phyloP scores from a whole-genome alignment of 129 eudicot species.

The Logfia minima region DNA sequence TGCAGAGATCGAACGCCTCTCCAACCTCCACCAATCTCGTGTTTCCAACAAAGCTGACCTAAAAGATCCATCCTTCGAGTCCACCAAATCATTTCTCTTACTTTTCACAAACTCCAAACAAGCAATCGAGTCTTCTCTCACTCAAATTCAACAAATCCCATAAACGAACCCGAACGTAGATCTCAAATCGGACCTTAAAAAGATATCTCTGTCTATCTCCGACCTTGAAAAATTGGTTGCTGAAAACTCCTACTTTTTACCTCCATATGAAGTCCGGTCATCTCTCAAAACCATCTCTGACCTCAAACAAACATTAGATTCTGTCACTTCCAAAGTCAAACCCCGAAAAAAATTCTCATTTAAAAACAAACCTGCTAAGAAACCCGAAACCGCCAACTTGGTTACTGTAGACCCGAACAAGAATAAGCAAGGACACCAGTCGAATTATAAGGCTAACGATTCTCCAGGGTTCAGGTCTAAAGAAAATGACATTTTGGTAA shows the following conservation, averaged over 20 bases:
- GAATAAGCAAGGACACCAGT: slow-evolving; percentile 12
- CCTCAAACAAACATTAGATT: slow-evolving; percentile 58
- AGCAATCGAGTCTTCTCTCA: slow-evolving; percentile 52
- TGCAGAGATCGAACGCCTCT: too few relatives aligned
- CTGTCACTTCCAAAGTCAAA: slow-evolving; percentile 45
- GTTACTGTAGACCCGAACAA: not conserved
- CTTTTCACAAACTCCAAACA: slow-evolving; percentile 55
- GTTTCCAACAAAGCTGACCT: slow-evolving; percentile 31
- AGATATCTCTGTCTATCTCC: slow-evolving; percentile 49
- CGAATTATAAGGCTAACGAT: slow-evolving; percentile 34
- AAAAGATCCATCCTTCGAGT: slow-evolving; percentile 43
- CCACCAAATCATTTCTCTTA: slow-evolving; percentile 69
- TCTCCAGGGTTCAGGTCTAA: slow-evolving; percentile 59
- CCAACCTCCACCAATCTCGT: slow-evolving; percentile 76
- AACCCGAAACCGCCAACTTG: not conserved
- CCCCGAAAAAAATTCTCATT: slow-evolving; percentile 82
- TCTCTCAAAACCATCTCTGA: slow-evolving; percentile 57
- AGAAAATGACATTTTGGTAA: slow-evolving; percentile 56
- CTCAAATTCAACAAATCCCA: slow-evolving; percentile 39
- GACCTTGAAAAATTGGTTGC: slow-evolving; percentile 72
- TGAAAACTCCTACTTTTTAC: slow-evolving; percentile 69
- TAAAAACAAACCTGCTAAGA: slow-evolving; percentile 47
- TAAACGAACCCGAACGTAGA: slow-evolving; percentile 24
- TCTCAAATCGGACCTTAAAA: slow-evolving; percentile 56
- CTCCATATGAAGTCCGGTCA: slow-evolving; percentile 73